A percentile compares a stretch with the other conserved stretches of the same genome.
These are phyloP conservation scores for Trypanosoma rangeli DNA, from an alignment of 208 protist species.

Conservation along the genomic window DNA sequence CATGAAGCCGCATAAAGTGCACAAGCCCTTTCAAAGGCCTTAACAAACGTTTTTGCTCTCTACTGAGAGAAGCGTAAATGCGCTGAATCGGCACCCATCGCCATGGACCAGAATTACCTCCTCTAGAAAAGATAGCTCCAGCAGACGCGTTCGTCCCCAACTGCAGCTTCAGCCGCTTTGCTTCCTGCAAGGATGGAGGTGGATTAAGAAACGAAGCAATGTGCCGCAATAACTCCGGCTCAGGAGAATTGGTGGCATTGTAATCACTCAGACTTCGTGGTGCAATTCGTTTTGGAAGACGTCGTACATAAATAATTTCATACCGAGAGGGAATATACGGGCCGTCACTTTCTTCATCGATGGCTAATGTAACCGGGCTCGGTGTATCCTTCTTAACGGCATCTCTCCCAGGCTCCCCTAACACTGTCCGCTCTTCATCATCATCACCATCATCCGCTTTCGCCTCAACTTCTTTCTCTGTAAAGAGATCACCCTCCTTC, in stretches of 20 bases:
- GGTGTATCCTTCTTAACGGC: neutral
- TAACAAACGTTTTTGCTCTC: conserved; percentile 46
- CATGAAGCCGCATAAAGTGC: conserved; percentile 84
- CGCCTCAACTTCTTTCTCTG: neutral
- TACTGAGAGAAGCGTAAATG: conserved; percentile 61
- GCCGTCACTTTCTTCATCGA: conserved; percentile 29
- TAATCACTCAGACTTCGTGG: conserved; percentile 82
- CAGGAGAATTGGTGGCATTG: conserved; percentile 50
- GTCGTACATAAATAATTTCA: conserved; percentile 71
- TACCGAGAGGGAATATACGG: conserved; percentile 38
- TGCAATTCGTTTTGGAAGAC: conserved; percentile 67
- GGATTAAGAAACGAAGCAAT: conserved; percentile 61
- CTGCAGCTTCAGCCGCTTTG: neutral
- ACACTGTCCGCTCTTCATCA: neutral
- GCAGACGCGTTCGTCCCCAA: neutral
- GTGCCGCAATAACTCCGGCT: conserved; percentile 46
- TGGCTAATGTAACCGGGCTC: neutral
- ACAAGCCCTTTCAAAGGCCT: conserved; percentile 66
- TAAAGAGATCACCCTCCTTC: conserved; percentile 1
- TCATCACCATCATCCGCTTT: neutral
- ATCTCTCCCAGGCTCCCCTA: neutral
- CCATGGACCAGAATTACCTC: conserved; percentile 35
- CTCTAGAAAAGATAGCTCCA: neutral
- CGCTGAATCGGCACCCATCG: conserved; percentile 73
- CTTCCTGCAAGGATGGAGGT: conserved; percentile 45